phyloP scores from a whole-genome alignment of 139 green algal species.

The Picochlorum sp. region DNA sequence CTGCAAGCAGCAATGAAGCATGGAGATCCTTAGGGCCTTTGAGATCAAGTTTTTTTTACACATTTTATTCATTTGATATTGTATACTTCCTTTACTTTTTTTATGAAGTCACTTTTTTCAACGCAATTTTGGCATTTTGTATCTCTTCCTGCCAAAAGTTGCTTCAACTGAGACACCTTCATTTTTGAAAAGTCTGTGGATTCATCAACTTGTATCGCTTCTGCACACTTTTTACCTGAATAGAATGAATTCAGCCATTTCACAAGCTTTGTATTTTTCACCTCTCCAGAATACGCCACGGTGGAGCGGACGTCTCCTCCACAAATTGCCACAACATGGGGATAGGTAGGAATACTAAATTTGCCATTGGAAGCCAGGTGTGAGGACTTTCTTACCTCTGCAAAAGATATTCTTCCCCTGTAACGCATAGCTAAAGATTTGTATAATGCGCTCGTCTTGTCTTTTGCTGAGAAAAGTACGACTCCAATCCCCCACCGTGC shows the following conservation, averaged over 20 bases:
- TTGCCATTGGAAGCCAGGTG: constrained; percentile 10
- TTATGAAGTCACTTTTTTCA: constrained; percentile 66
- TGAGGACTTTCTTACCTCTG: constrained; percentile 22
- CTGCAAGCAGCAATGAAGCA: background rate
- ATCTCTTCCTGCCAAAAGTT: constrained; percentile 45
- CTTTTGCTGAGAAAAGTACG: constrained; percentile 66
- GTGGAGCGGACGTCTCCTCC: constrained; percentile 37
- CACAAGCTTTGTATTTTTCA: constrained; percentile 55
- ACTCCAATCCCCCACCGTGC: constrained; percentile 51
- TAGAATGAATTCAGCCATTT: constrained; percentile 52
- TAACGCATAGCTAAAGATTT: constrained; percentile 43
- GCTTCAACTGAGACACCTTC: constrained; percentile 57
- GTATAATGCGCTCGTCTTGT: constrained; percentile 29
- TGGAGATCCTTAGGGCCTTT: background rate
- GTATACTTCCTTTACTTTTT: constrained; percentile 28
- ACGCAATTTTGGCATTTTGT: constrained; percentile 53
- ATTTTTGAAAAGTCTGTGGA: constrained; percentile 53
- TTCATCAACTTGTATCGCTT: constrained; percentile 38
- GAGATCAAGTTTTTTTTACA: constrained; percentile 1
- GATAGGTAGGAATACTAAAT: constrained; percentile 24
- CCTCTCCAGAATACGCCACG: constrained; percentile 21
- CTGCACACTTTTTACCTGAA: constrained; percentile 48
- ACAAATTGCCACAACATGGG: constrained; percentile 55
- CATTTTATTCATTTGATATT: constrained; percentile 2
- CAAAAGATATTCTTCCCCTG: constrained; percentile 46